Evolutionary conservation across 2,329 filamentous ascomycete species (phyloP), one percentile per base, ranked within the genome.

Genomic region (Fusarium tanahbumbuense): DNA sequence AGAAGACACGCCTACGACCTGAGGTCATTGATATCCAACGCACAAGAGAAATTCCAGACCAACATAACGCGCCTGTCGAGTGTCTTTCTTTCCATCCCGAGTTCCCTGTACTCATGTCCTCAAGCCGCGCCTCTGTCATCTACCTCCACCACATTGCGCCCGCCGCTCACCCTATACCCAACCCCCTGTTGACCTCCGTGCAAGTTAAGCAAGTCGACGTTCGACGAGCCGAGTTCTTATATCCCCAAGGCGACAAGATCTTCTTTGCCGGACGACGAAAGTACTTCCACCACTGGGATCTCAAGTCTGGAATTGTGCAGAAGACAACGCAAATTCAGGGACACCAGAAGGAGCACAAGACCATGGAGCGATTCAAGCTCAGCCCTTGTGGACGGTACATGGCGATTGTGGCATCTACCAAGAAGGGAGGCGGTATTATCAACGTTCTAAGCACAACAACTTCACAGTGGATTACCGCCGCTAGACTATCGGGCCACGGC

Each of bases 231-330:
- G 88, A 92, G 40, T 98, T 99, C 80, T 84, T 94, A 60, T 88
- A 86, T 27, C 89, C 91, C 7, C 82, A 83, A 18, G 93, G 92
- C 68, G 90, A 92, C 68, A 91, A 91, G 73, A 92, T 99, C 71
- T 93, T 97, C 79, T 92, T 98, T 64, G 92, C 94, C 20, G 94
- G 94, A 40, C 91, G 95, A 37, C 89, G 96, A 52, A 90, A 90
- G 68, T 98, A 94, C 83, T 98, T 98, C 81, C 96, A 98, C 81
- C 90, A 92, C 71, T 99, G 96, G 96, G 91, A 98, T 76, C 86
- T 99, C 25, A 85, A 91, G 45, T 91, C 91, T 1, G 96, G 96
- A 45, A 84, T 86, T 15, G 89, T 99, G 50, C 92, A 95, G 75
- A 97, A 97, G 81, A 88, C 97, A 46, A 89, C 88, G 73, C 86